Evolutionary conservation across 2,329 filamentous ascomycete genomes (phyloP).

Genomic region (Uncinocarpus reesii): DNA sequence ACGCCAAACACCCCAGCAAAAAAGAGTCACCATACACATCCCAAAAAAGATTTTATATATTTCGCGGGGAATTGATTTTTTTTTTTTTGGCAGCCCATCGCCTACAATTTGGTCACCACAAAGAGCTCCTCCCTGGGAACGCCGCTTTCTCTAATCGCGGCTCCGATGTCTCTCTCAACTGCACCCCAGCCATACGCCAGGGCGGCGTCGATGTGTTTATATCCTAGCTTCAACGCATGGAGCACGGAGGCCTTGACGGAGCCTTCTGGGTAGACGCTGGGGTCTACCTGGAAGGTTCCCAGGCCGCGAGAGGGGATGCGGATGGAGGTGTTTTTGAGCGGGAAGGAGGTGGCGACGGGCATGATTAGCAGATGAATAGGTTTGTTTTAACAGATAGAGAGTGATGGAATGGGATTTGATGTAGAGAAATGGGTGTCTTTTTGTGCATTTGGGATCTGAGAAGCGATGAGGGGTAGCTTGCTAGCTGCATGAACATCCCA

Average conservation of each 20-base stretch:
- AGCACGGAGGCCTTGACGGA: constrained; percentile 41
- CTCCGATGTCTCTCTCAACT: constrained; percentile 56
- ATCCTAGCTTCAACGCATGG: constrained; percentile 42
- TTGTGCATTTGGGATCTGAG: neutral
- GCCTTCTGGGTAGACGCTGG: constrained; percentile 3
- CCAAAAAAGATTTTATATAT: too few species aligned
- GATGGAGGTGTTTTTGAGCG: neutral
- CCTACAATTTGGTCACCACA: constrained; percentile 53
- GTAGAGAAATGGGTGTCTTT: neutral
- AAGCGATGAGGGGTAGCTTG: neutral
- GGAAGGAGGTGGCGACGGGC: constrained; percentile 5
- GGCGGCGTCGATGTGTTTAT: constrained; percentile 46
- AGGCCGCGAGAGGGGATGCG: constrained; percentile 7
- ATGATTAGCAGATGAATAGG: neutral
- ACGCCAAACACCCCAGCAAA: too few species aligned
- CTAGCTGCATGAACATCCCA: neutral
- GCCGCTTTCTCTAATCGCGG: constrained; percentile 52
- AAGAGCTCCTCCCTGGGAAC: constrained; percentile 57
- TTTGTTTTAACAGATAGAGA: neutral
- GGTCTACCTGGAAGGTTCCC: constrained; percentile 13
- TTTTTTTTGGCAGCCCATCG: too few species aligned
- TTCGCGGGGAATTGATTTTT: too few species aligned
- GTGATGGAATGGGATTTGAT: too few species aligned
- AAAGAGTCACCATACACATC: constrained; percentile 40
- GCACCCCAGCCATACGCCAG: constrained; percentile 37